Percentiles rank a stretch among this genome's conserved stretches.
Evolutionary conservation across 805 yeast genomes (phyloP).

Genomic region (Metschnikowia anglica): DNA sequence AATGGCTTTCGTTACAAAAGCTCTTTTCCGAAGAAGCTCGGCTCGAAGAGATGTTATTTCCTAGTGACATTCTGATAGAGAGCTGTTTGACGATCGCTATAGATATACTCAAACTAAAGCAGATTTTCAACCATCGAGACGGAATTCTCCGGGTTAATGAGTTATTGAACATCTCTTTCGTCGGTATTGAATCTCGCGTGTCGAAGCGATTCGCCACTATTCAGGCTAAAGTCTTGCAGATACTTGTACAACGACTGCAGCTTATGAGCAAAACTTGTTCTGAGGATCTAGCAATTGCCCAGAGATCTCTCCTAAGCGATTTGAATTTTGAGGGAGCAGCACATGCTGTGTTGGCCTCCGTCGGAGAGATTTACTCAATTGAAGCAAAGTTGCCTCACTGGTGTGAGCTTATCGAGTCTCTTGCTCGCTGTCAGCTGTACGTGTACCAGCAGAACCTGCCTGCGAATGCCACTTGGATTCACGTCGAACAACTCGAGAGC

Average conservation of each 20-base stretch:
- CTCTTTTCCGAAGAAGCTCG: background rate
- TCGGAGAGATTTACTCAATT: conserved; percentile 2
- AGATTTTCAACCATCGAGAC: conserved; percentile 52
- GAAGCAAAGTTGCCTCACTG: conserved; percentile 6
- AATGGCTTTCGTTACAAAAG: conserved; percentile 55
- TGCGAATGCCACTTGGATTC: conserved; percentile 56
- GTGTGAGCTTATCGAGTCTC: conserved; percentile 13
- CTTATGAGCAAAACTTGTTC: background rate
- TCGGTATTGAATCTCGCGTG: conserved; percentile 6
- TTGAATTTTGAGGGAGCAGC: conserved; percentile 2
- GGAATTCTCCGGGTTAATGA: conserved; percentile 2
- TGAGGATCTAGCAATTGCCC: conserved; percentile 10
- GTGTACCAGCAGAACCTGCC: conserved; percentile 45
- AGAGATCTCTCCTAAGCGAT: conserved; percentile 2
- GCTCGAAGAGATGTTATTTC: conserved; percentile 15
- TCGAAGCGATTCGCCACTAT: conserved; percentile 1
- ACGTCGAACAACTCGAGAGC: conserved; percentile 59
- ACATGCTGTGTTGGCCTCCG: conserved; percentile 1
- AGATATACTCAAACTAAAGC: conserved; percentile 44
- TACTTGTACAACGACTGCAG: conserved; percentile 9
- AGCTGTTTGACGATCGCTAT: conserved; percentile 51
- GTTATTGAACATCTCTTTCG: conserved; percentile 7
- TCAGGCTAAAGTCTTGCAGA: background rate
- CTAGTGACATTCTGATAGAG: conserved; percentile 19
- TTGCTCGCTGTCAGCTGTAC: conserved; percentile 32